Conservation (phyloP, 2,329 filamentous ascomycete species). For the Verticillium albo-atrum region DNA sequence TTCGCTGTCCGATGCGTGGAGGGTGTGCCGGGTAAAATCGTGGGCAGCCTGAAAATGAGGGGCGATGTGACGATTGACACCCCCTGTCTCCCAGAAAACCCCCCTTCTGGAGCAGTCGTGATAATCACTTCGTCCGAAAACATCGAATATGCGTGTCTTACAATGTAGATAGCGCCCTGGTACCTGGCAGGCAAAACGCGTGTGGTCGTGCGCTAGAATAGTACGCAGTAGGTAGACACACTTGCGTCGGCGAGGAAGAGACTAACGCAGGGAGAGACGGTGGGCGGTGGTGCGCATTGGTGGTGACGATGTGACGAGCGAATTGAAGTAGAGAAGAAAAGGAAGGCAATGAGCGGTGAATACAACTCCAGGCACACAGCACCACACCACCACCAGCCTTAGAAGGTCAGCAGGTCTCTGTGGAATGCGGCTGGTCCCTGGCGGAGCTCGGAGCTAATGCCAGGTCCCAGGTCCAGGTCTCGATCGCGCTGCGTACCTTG, state of each 20-base stretch:
- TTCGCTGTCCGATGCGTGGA: background rate
- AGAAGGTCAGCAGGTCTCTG: background rate
- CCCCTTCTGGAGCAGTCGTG: background rate
- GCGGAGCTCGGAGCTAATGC: constrained; percentile 1
- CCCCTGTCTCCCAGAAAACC: background rate
- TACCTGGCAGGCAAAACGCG: background rate
- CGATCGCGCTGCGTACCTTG: background rate
- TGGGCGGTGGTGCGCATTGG: background rate
- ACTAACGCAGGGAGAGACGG: background rate
- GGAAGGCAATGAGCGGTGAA: background rate
- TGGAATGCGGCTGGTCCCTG: background rate
- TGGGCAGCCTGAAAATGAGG: background rate
- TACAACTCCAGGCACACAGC: background rate
- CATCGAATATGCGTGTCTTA: background rate
- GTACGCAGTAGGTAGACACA: background rate
- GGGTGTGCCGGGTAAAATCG: background rate
- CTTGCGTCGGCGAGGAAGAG: background rate
- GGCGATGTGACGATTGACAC: background rate
- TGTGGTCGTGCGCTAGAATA: background rate
- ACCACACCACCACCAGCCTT: background rate
- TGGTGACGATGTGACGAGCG: background rate
- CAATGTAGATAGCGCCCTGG: background rate
- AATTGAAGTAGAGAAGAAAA: background rate
- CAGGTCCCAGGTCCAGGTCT: constrained; percentile 1
- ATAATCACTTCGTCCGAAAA: background rate